phyloP scores from a whole-genome alignment of 1,284 basidiomycete species.

The Fomitopsis schrenkii region DNA sequence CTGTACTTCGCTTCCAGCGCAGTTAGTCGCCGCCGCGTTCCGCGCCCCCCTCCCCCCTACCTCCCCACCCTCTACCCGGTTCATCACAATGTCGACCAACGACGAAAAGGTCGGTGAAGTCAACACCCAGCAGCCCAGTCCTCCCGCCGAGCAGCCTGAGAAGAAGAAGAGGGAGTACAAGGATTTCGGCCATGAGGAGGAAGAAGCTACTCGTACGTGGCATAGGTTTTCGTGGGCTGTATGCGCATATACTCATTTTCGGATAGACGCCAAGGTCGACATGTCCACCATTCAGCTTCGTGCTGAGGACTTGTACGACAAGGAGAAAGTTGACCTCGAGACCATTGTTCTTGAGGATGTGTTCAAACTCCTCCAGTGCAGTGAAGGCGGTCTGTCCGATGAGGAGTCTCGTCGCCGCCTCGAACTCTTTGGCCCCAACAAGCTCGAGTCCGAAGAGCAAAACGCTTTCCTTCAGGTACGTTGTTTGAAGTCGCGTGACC shows the following conservation, averaged over 20 bases:
- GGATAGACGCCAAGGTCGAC: slow-evolving; percentile 78
- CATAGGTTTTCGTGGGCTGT: slow-evolving; percentile 6
- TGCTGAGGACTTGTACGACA: slow-evolving; percentile 94
- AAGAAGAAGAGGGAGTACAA: slow-evolving; percentile 90
- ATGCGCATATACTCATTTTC: slow-evolving; percentile 8
- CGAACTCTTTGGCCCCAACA: slow-evolving; percentile 96
- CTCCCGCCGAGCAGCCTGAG: slow-evolving; percentile 27
- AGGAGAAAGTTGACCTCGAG: slow-evolving; percentile 98
- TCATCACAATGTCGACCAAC: slow-evolving; percentile 25
- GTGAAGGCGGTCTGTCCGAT: slow-evolving; percentile 72
- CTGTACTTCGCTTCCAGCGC: neutral
- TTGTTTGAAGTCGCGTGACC: neutral
- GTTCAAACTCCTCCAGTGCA: slow-evolving; percentile 91
- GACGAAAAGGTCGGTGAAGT: slow-evolving; percentile 31
- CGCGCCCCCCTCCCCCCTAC: slow-evolving; percentile 10
- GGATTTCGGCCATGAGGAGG: slow-evolving; percentile 80
- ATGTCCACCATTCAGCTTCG: slow-evolving; percentile 88
- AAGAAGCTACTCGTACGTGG: slow-evolving; percentile 66
- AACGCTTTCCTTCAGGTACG: slow-evolving; percentile 80
- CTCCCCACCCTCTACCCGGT: slow-evolving; percentile 4
- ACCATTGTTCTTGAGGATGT: slow-evolving; percentile 96
- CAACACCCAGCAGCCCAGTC: slow-evolving; percentile 16
- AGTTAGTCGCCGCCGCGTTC: slow-evolving; percentile 1
- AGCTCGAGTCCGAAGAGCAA: slow-evolving; percentile 87
- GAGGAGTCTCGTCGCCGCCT: slow-evolving; percentile 83